These are phyloP conservation scores for Hygrophoropsis aurantiaca DNA, from an alignment of 768 basidiomycete genomes.

Conservation along the genomic window DNA sequence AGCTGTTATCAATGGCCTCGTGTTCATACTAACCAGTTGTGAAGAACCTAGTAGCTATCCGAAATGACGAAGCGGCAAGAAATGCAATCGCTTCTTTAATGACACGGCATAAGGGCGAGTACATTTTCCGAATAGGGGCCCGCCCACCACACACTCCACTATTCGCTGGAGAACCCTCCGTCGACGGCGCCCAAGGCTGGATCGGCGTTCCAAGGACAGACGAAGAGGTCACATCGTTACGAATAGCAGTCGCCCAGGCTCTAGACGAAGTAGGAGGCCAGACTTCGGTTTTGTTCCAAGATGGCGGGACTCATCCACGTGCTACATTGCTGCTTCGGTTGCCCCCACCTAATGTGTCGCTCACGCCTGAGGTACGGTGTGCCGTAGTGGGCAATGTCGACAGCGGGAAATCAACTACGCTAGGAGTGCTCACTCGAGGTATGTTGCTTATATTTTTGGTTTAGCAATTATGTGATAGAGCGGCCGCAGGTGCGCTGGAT, in stretches of 20 bases:
- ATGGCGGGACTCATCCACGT: conserved; percentile 48
- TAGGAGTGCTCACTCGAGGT: conserved; percentile 95
- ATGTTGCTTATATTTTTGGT: conserved; percentile 21
- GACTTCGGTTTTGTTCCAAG: conserved; percentile 58
- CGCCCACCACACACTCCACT: conserved; percentile 59
- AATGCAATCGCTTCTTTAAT: conserved; percentile 66
- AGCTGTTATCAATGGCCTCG: not conserved
- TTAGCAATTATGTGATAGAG: conserved; percentile 4
- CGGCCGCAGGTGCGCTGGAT: conserved; percentile 61
- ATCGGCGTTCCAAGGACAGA: conserved; percentile 48
- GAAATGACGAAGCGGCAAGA: conserved; percentile 54
- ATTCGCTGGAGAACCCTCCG: conserved; percentile 50
- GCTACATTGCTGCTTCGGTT: conserved; percentile 65
- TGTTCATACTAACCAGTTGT: conserved; percentile 4
- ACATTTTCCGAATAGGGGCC: conserved; percentile 69
- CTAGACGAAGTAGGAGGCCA: conserved; percentile 83
- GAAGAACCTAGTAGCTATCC: conserved; percentile 43
- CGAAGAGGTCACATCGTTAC: conserved; percentile 52
- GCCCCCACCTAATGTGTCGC: conserved; percentile 71
- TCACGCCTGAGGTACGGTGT: conserved; percentile 90
- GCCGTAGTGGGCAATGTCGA: conserved; percentile 96
- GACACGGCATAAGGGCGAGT: conserved; percentile 71
- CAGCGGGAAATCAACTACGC: conserved; percentile 91
- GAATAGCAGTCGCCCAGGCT: conserved; percentile 40
- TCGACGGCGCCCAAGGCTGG: conserved; percentile 52